These are phyloP conservation scores for Tuber brumale DNA, from an alignment of 495 filamentous ascomycete species.

Conservation along the genomic window DNA sequence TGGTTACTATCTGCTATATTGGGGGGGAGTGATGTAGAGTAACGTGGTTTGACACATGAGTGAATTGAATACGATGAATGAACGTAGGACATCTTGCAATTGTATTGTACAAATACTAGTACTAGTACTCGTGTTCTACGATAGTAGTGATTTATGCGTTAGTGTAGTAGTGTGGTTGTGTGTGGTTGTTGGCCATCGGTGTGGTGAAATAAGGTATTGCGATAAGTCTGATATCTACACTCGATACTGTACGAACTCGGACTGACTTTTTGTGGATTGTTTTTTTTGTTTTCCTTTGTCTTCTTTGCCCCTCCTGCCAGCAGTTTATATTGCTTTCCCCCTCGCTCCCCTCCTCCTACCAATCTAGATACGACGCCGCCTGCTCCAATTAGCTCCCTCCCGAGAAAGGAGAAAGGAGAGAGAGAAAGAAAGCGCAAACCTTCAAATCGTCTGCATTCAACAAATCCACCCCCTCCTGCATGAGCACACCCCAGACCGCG, in stretches of 20 bases:
- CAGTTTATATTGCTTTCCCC: neutral
- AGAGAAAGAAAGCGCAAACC: constrained; percentile 35
- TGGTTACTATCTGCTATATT: too few relatives aligned
- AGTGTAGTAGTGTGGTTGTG: neutral
- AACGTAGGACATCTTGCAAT: too few relatives aligned
- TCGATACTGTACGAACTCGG: neutral
- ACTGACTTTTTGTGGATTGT: neutral
- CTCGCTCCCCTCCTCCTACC: constrained; percentile 14
- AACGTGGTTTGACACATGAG: too few relatives aligned
- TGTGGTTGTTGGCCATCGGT: neutral
- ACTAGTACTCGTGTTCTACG: too few relatives aligned
- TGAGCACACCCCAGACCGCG: constrained; percentile 66
- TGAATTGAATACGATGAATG: too few relatives aligned
- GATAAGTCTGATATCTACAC: neutral
- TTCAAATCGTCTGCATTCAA: constrained; percentile 75
- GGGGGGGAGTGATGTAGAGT: too few relatives aligned
- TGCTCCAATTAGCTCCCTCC: constrained; percentile 6
- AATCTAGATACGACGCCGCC: constrained; percentile 20
- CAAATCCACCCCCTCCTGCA: constrained; percentile 63
- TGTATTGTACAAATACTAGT: too few relatives aligned
- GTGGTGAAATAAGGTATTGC: neutral
- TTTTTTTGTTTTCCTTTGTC: neutral
- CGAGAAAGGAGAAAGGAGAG: constrained; percentile 48
- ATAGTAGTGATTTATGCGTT: neutral
- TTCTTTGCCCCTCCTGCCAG: neutral